These are phyloP conservation scores for Halteria grandinella DNA, from an alignment of 73 alveolate species.

Conservation along the genomic window DNA sequence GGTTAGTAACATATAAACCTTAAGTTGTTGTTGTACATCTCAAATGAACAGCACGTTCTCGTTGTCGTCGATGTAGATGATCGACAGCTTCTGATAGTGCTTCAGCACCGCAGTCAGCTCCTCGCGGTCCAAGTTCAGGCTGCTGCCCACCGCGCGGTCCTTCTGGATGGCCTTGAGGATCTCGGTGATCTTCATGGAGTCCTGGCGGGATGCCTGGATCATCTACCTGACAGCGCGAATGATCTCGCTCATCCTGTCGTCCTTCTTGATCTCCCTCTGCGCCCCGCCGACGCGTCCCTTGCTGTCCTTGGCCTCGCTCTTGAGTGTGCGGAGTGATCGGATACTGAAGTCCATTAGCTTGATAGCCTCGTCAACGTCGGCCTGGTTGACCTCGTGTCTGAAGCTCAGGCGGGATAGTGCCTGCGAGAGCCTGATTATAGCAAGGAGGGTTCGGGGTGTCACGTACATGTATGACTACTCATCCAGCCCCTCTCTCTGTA, in stretches of 20 bases:
- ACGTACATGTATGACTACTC: conserved; percentile 90
- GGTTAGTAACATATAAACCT: no score
- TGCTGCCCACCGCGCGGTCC: neutral
- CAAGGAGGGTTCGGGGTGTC: conserved; percentile 97
- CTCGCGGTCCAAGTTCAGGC: conserved; percentile 13
- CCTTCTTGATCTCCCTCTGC: neutral
- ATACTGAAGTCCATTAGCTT: conserved; percentile 66
- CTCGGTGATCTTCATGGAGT: neutral
- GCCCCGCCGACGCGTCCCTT: conserved; percentile 12
- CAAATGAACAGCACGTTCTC: conserved; percentile 34
- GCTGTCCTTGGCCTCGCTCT: conserved; percentile 35
- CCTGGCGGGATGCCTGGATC: neutral
- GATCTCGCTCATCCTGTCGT: conserved; percentile 32
- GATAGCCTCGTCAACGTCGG: conserved; percentile 78
- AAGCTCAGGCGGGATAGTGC: conserved; percentile 75
- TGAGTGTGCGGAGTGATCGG: conserved; percentile 57
- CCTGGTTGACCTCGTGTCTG: conserved; percentile 69
- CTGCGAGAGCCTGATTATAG: conserved; percentile 91
- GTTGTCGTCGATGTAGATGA: conserved; percentile 21
- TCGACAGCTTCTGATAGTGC: conserved; percentile 19
- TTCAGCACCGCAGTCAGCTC: conserved; percentile 28
- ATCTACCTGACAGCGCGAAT: conserved; percentile 20
- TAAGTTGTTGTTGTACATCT: no score
- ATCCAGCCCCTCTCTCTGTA: conserved; percentile 69
- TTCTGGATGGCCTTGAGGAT: conserved; percentile 14